Base-by-base conservation (phyloP, 2,329 filamentous ascomycete genomes). In the Fonsecaea nubica region DNA sequence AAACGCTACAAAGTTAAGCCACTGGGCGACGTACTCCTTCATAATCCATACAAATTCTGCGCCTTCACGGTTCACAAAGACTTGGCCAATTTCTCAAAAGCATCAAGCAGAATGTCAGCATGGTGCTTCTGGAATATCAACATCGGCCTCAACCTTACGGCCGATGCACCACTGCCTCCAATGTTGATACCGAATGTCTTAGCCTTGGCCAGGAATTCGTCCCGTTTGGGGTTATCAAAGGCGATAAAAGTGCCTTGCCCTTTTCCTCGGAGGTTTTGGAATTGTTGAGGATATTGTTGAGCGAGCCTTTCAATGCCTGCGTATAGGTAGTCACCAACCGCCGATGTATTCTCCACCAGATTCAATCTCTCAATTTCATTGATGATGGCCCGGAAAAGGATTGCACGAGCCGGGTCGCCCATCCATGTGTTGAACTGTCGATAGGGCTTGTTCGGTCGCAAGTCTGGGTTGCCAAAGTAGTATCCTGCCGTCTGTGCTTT, bases 361-460 rank as follows among this genome's bases (percentile, higher is more conserved):
- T 90, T 86, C 64, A 91, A 83, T 58, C 87, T 83, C 79, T 92
- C 83, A 64, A 96, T 89, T 82, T 97, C 92, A 65, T 91, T 81
- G 76, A 94, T 87, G 80, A 97, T 96, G 75, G 88, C 90, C 70
- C 91, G 88, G 89, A 96, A 96, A 72, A 97, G 85, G 67, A 97
- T 82, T 15, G 91, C 92, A 67, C 92, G 89, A 13, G 90, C 89
- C 15, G 93, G 93, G 81, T 97, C 93, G 74, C 93, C 93, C 90
- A 97, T 96, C 93, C 93, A 97, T 57, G 92, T 97, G 85, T 97
- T 97, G 86, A 97, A 97, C 81, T 97, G 93, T 69, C 93, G 89
- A 84, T 96, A 97, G 5, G 93, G 91, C 85, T 93, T 93, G 84
- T 96, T 96, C 69, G 93, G 93, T 12, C 91, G 86, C 72, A 97